These are phyloP conservation scores for Microstegium vimineum DNA, from an alignment of 176 grass and related monocot species.

Conservation along the genomic window DNA sequence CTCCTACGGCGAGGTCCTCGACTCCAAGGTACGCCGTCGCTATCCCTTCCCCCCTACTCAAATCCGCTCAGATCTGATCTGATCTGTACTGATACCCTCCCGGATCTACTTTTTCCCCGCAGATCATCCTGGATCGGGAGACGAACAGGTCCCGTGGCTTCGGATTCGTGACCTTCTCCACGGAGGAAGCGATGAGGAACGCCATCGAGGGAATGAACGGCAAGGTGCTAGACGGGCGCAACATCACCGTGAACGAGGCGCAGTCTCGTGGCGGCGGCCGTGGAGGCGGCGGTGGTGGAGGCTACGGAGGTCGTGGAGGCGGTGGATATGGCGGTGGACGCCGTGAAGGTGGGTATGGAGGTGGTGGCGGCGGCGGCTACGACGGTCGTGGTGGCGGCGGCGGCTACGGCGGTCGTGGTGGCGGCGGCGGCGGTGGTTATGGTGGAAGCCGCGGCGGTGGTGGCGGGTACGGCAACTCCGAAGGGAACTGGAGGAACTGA, in stretches of 20 bases:
- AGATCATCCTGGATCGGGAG: constrained; percentile 96
- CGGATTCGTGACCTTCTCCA: constrained; percentile 82
- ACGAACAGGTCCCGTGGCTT: constrained; percentile 82
- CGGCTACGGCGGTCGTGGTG: neutral
- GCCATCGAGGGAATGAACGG: constrained; percentile 94
- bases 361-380: neutral
- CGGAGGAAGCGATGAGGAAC: constrained; percentile 68
- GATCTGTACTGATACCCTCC: no score
- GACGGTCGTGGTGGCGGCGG: neutral
- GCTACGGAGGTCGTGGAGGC: neutral
- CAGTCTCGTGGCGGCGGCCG: constrained; percentile 59
- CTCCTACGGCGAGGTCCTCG: constrained; percentile 72
- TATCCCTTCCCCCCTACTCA: neutral
- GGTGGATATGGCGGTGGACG: neutral
- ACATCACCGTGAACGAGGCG: constrained; percentile 95
- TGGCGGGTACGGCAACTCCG: constrained; percentile 14
- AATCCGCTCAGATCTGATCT: neutral
- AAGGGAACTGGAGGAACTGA: constrained; percentile 37
- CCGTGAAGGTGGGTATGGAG: neutral
- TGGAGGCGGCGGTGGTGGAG: neutral
- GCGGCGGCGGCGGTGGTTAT: neutral
- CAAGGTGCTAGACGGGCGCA: constrained; percentile 71
- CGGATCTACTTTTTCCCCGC: neutral
- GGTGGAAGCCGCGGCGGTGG: neutral
- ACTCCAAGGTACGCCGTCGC: no score